phyloP scores from a whole-genome alignment of 2,329 filamentous ascomycete species.

The Fusarium circinatum region DNA sequence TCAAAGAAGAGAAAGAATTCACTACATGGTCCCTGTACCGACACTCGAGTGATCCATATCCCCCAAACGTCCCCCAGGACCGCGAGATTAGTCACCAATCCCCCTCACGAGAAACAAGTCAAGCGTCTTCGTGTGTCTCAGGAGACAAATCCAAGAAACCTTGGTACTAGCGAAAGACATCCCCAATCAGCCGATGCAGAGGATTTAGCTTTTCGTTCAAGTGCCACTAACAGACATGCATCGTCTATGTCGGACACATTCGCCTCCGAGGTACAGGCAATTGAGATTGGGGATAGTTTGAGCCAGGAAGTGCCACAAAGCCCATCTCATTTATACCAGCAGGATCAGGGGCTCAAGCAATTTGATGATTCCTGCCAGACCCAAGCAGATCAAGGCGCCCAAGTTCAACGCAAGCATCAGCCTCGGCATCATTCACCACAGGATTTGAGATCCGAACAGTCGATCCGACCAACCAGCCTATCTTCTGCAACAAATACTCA shows the following conservation, averaged over 20 bases:
- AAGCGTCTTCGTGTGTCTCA: constrained; percentile 46
- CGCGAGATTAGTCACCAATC: background rate
- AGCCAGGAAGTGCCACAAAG: constrained; percentile 19
- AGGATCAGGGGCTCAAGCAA: constrained; percentile 7
- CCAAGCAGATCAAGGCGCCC: constrained; percentile 7
- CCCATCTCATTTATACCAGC: constrained; percentile 14
- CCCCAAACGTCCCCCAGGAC: background rate
- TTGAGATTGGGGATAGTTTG: background rate
- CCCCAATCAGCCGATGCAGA: constrained; percentile 17
- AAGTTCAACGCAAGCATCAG: constrained; percentile 24
- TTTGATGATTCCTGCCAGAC: constrained; percentile 13
- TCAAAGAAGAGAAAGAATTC: constrained; percentile 27
- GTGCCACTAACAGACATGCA: constrained; percentile 15
- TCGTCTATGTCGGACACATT: constrained; percentile 25
- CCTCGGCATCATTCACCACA: constrained; percentile 20
- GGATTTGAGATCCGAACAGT: constrained; percentile 1
- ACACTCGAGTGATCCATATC: background rate
- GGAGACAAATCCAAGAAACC: constrained; percentile 24
- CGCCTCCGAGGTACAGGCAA: constrained; percentile 24
- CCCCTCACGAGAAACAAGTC: constrained; percentile 23
- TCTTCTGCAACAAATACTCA: background rate
- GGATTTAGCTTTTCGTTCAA: constrained; percentile 19
- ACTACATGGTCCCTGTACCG: background rate
- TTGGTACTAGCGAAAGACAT: constrained; percentile 1
- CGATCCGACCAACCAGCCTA: background rate